Base-by-base conservation (phyloP, 2,329 filamentous ascomycete species). In the Venturia effusa region DNA sequence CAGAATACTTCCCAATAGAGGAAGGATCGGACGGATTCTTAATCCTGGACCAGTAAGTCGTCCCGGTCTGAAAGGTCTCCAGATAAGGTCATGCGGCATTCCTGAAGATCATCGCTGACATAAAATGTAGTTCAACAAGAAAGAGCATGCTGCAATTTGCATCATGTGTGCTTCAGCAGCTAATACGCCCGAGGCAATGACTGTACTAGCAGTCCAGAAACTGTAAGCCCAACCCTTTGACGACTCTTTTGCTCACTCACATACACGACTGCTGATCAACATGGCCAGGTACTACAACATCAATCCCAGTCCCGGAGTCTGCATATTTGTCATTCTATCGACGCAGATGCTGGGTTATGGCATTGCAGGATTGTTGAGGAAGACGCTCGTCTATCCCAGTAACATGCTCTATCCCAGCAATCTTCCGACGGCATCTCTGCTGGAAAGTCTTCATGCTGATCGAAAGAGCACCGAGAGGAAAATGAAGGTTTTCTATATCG, bases 241-340 rank as follows among this genome's bases (percentile, higher is more conserved):
- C 5, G 5, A 17, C 19, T n/a, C n/a, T n/a, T n/a, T n/a, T n/a
- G n/a, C n/a, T n/a, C 15, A 32, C 15, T 34, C 41, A 22, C 8
- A 82, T 75, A 69, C 82, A 82, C 15, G 10, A 13, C 7, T 37
- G 19, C 17, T 57, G 51, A 57, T 17, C 11, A 34, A 1, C 6
- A 19, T 4, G 1, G 34, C 8, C 51, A 57, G 51, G 51, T 67
- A 64, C 43, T 68, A 68, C 37, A 48, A 48, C 27, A 60, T 59
- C 6, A 34, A 32, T 22, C 61, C 61, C 13, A 64, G 34, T 24
- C 48, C 61, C n/a, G 43, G 13, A 34, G 61, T 60, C 27, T 45
- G 39, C 27, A 54, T 68, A 11, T 59, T 67, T n/a, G 15, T 68
- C 4, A 64, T 66, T 13, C 24, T 68, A 15, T 66, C 67, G 4